These are phyloP conservation scores for Aspergillus steynii DNA, from an alignment of 495 filamentous ascomycete genomes.

Conservation along the genomic window DNA sequence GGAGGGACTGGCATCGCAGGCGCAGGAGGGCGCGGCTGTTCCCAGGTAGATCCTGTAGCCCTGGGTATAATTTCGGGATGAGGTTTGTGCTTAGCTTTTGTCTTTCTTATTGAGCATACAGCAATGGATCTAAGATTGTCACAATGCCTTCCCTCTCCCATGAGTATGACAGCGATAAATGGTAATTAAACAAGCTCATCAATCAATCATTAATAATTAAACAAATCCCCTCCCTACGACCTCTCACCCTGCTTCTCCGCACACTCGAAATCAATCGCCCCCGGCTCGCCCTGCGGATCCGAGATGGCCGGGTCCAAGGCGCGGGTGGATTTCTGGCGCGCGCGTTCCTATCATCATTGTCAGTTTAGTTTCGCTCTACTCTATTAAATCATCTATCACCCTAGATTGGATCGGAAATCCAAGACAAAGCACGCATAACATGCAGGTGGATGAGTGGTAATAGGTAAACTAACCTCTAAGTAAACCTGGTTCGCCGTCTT, in stretches of 20 bases:
- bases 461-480: constrained; percentile 23
- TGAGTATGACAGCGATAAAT: not conserved
- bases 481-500: constrained; percentile 35
- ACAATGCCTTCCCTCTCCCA: not conserved
- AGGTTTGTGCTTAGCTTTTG: not conserved
- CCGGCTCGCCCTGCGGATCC: constrained; percentile 25
- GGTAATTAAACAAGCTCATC: too few species aligned
- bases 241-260: constrained; percentile 22
- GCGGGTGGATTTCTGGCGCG: constrained; percentile 17
- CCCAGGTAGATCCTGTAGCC: constrained; percentile 2
- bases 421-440: not conserved
- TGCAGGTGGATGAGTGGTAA: not conserved
- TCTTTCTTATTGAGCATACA: not conserved
- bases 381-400: too few species aligned
- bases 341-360: constrained; percentile 22
- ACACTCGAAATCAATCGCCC: constrained; percentile 30
- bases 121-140: not conserved
- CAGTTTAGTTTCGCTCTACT: constrained; percentile 1
- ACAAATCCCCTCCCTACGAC: constrained; percentile 1
- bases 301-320: constrained; percentile 31
- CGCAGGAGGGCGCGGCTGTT: not conserved
- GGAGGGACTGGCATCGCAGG: constrained; percentile 27
- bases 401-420: not conserved
- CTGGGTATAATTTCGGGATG: not conserved
- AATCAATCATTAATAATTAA: too few species aligned